Evolutionary conservation across 495 filamentous ascomycete species (phyloP).

Genomic region (Daldinia grandis): DNA sequence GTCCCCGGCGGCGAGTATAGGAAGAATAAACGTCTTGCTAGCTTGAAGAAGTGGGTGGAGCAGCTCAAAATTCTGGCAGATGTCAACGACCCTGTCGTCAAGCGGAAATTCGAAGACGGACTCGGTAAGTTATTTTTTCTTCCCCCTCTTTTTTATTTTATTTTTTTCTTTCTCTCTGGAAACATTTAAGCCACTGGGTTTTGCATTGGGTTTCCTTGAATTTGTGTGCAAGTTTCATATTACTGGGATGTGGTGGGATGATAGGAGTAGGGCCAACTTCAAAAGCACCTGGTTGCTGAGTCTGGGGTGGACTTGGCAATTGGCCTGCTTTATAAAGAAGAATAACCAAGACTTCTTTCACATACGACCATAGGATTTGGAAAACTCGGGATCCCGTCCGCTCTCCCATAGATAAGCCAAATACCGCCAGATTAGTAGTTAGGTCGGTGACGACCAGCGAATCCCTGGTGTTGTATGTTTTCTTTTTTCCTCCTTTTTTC

Average conservation of each 20-base stretch:
- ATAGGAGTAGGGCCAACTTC: slow-evolving; percentile 1
- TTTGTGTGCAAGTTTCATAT: neutral
- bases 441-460: slow-evolving; percentile 60
- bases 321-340: slow-evolving; percentile 12
- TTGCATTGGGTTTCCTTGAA: neutral
- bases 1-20: slow-evolving; percentile 65
- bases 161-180: neutral
- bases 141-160: neutral
- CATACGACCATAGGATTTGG: slow-evolving; percentile 58
- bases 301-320: slow-evolving; percentile 7
- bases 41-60: slow-evolving; percentile 78
- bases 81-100: slow-evolving; percentile 94
- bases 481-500: slow-evolving; percentile 28
- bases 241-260: neutral
- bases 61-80: slow-evolving; percentile 88
- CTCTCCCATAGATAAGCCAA: slow-evolving; percentile 57
- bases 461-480: slow-evolving; percentile 58
- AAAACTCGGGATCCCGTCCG: slow-evolving; percentile 61
- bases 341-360: slow-evolving; percentile 19
- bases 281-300: neutral
- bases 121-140: slow-evolving; percentile 65
- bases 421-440: slow-evolving; percentile 56
- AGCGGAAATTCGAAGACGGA: slow-evolving; percentile 94
- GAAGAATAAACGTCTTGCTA: slow-evolving; percentile 71
- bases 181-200: neutral